Evolutionary conservation across 768 basidiomycete genomes (phyloP), one percentile per base, ranked within the genome.

Genomic region (Lactarius tabidus): DNA sequence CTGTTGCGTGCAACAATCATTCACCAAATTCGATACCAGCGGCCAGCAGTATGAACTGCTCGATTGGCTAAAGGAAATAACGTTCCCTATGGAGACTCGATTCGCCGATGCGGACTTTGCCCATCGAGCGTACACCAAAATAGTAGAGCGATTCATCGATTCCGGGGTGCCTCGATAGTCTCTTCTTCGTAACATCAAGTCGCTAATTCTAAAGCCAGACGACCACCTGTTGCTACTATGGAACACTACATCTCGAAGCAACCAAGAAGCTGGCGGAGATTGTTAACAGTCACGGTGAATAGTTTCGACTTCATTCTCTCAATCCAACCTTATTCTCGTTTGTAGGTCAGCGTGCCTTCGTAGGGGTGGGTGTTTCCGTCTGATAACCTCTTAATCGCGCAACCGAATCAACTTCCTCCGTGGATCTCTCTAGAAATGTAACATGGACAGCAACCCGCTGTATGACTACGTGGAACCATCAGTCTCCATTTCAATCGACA

Each of bases 211-310:
- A 31, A 35, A 41, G 62, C 38, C 71, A 94, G 95, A 96, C 94
- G 1, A 97, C 95, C 1, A 97, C 95, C 0, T 92, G 88, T 71
- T 97, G 93, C 74, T 97, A 95, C 75, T 96, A 92, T 72, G 92
- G 86, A 9, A 89, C 86, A 2, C 75, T 95, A 17, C 93, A 98
- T 74, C 77, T 88, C 29, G 88, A 90, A 63, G 83, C 88, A 0
- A 93, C 93, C 9, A 92, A 90, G 77, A 76, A 84, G 39, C 84
- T 98, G 6, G 95, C 91, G 1, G 86, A 93, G 48, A 82, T 91
- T 38, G 82, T 89, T 12, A 82, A 86, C 68, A 73, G 71, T n/a
- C 76, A 77, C 71, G 91, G 90, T 83, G 64, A 71, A 80, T 70
- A n/a, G 26, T 39, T 36, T 18, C 26, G 17, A 36, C 31, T 23